Evolutionary conservation across 805 yeast species (phyloP), one percentile per base, ranked within the genome.

Genomic region (Candida orba): DNA sequence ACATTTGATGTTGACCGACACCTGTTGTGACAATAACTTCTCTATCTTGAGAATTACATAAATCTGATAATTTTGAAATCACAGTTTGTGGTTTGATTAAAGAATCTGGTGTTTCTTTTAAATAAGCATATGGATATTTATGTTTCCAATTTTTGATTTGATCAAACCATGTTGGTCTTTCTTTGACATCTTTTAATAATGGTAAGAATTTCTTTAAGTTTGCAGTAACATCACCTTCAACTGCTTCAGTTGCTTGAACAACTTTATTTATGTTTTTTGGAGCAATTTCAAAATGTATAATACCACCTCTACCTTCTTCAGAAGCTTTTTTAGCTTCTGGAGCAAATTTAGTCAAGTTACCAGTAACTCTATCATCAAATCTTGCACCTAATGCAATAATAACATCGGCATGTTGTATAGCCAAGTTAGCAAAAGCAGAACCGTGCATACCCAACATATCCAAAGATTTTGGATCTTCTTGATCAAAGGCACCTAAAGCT

Each of bases 391-490:
- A 73, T 15, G 98, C 98, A 50, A 93, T 68, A 60, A 93, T 87
- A 57, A 90, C 71, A 67, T 93, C 99, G 34, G 98, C 96, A 47
- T 79, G 73, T 71, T 93, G 99, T 54, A 93, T 83, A 42, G 98
- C 95, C 59, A 84, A 64, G 73, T 93, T 93, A 54, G 99, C 99
- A 56, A 89, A 88, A 40, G 89, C 96, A 48, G 81, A 76, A 52
- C 99, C 99, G 67, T 93, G 99, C 99, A 93, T 93, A 57, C 99
- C 99, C 53, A 93, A 76, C 95, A 93, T 88, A 66, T 91, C 96
- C 53, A 93, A 68, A 23, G 96, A 83, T 66, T 89, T 88, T 52
- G 81, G 81, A 67, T 90, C 95, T 50, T 73, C 76, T 71, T 93
- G 98, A 67, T 93, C 96, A 59, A 82, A 93, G 8, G 95, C 85